Evolutionary conservation across 495 filamentous ascomycete species (phyloP).

Genomic region (Cercophora sp.): DNA sequence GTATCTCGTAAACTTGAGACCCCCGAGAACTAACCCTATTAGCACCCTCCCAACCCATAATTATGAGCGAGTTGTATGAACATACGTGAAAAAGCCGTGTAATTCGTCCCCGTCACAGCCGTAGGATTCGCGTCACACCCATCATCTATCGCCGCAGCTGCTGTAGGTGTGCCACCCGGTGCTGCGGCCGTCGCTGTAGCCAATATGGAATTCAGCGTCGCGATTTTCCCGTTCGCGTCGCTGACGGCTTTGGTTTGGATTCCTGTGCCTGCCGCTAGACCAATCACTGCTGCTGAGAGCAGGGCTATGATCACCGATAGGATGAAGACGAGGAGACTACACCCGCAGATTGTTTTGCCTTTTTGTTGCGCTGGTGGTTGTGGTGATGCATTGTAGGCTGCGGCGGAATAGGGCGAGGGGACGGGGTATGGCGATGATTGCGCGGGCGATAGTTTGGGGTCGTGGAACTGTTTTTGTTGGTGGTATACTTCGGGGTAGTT

Average conservation of each 20-base stretch:
- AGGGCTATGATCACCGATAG: conserved; percentile 39
- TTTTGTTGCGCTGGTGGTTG: conserved; percentile 2
- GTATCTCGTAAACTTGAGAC: conserved; percentile 33
- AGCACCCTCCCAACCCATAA: neutral
- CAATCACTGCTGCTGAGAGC: conserved; percentile 40
- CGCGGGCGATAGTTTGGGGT: neutral
- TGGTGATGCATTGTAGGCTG: neutral
- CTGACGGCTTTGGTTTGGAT: conserved; percentile 38
- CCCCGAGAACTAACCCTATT: conserved; percentile 26
- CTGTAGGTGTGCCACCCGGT: conserved; percentile 22
- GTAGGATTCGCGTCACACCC: conserved; percentile 32
- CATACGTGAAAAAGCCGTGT: conserved; percentile 25
- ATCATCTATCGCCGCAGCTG: conserved; percentile 27
- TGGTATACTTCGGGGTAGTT: conserved; percentile 35
- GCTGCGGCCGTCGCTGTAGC: conserved; percentile 2
- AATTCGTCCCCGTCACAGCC: conserved; percentile 26
- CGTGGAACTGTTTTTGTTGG: conserved; percentile 8
- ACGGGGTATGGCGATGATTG: neutral
- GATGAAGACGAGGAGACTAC: conserved; percentile 35
- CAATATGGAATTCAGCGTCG: conserved; percentile 18
- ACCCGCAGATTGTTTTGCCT: conserved; percentile 31
- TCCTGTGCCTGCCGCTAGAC: conserved; percentile 40
- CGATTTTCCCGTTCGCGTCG: conserved; percentile 29
- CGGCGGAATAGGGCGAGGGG: conserved; percentile 4
- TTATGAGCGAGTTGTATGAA: neutral